phyloP scores from a whole-genome alignment of 2,329 filamentous ascomycete genomes.

The Aspergillus fijiensis region DNA sequence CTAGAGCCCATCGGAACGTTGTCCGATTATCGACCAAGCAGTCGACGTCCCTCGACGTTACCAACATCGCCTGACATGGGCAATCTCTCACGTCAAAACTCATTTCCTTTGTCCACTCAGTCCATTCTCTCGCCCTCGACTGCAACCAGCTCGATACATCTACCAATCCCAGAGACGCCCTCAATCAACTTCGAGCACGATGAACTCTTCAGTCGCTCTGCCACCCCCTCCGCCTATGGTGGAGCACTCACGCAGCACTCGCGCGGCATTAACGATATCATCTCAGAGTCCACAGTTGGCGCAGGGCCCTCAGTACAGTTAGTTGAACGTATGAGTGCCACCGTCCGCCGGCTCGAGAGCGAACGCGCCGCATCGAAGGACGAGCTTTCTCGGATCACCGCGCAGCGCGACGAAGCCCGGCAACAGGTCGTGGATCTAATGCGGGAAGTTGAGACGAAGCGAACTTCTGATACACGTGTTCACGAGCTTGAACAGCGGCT shows the following conservation, averaged over 20 bases:
- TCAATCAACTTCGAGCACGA: constrained; percentile 50
- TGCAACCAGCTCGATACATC: constrained; percentile 23
- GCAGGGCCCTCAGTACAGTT: constrained; percentile 92
- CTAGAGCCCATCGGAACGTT: constrained; percentile 41
- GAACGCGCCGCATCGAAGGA: constrained; percentile 89
- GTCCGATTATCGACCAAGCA: constrained; percentile 38
- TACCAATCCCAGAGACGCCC: constrained; percentile 31
- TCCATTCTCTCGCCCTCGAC: constrained; percentile 30
- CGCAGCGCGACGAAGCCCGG: constrained; percentile 90
- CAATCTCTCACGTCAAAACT: constrained; percentile 50
- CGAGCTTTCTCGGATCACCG: constrained; percentile 73
- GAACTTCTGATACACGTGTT: constrained; percentile 59
- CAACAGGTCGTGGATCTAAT: constrained; percentile 87
- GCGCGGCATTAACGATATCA: constrained; percentile 75
- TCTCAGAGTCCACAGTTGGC: constrained; percentile 83
- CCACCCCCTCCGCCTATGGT: constrained; percentile 40
- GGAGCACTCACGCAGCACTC: constrained; percentile 37
- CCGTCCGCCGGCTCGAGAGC: constrained; percentile 83
- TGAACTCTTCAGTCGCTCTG: constrained; percentile 42
- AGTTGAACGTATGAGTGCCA: constrained; percentile 92
- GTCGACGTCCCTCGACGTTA: constrained; percentile 43
- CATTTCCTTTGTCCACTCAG: constrained; percentile 36
- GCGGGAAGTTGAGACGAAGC: constrained; percentile 76
- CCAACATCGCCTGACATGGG: constrained; percentile 39
- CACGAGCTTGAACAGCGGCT: constrained; percentile 67